phyloP scores from a whole-genome alignment of 108 stramenopile species.

The Cyclotella kingstonii region DNA sequence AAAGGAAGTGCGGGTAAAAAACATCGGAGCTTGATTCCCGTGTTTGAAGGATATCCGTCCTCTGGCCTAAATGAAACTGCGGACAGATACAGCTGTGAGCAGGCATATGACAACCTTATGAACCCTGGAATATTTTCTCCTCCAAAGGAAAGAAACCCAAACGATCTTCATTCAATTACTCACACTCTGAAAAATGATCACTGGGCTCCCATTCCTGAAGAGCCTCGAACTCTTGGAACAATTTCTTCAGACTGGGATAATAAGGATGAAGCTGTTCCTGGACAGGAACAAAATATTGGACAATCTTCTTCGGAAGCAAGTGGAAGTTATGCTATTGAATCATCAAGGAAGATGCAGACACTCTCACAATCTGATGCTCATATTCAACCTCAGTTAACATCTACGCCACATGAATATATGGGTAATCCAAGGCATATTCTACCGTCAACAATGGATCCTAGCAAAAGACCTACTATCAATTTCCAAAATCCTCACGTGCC shows the following conservation, averaged over 20 bases:
- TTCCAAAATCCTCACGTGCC: constrained; percentile 8
- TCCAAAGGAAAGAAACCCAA: not conserved
- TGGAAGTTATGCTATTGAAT: not conserved
- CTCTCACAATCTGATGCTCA: not conserved
- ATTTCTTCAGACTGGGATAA: not conserved
- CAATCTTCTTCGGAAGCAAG: constrained; percentile 8
- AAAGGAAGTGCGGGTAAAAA: constrained; percentile 8
- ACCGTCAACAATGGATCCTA: not conserved
- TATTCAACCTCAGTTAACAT: too few relatives aligned
- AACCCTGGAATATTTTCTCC: not conserved
- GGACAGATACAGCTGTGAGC: too few relatives aligned
- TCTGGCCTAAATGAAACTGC: not conserved
- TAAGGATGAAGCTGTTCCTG: not conserved
- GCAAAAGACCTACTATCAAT: too few relatives aligned
- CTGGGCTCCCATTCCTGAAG: constrained; percentile 35
- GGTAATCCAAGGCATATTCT: too few relatives aligned
- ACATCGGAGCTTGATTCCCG: constrained; percentile 11
- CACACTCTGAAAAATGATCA: not conserved
- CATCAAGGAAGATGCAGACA: too few relatives aligned
- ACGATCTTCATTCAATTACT: not conserved
- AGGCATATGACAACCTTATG: not conserved
- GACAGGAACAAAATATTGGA: constrained; percentile 5
- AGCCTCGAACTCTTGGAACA: not conserved
- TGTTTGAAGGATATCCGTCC: constrained; percentile 2
- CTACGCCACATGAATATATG: too few relatives aligned